Percentiles rank a stretch among this genome's conserved stretches.
phyloP scores from a whole-genome alignment of 176 grass and related monocot species.

The Juncus inflexus region DNA sequence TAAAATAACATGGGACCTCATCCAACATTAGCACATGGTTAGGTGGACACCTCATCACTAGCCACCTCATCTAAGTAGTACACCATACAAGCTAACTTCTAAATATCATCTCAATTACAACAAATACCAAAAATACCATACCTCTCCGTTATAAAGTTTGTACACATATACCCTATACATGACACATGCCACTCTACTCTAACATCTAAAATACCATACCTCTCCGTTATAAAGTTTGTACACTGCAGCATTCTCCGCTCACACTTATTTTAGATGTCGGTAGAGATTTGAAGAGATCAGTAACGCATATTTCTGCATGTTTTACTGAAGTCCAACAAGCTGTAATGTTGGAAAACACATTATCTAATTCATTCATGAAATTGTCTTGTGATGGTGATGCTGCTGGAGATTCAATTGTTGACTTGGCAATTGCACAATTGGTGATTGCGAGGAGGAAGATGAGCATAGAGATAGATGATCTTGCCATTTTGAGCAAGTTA shows the following conservation, averaged over 20 bases:
- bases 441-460: not conserved
- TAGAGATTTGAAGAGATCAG: not conserved
- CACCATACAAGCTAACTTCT: too few species aligned
- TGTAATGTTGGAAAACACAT: not conserved
- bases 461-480: not conserved
- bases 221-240: too few species aligned
- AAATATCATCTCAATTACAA: too few species aligned
- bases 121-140: too few species aligned
- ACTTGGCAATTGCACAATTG: not conserved
- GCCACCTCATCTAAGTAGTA: too few species aligned
- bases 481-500: slow-evolving; percentile 3
- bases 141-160: too few species aligned
- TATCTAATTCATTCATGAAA: not conserved
- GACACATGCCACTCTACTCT: too few species aligned
- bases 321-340: not conserved
- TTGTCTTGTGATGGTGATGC: not conserved
- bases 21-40: too few species aligned
- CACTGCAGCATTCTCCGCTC: not conserved
- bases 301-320: not conserved
- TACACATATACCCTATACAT: too few species aligned
- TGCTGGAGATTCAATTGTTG: not conserved
- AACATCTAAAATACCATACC: too few species aligned
- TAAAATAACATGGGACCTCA: too few species aligned
- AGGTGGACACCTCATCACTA: too few species aligned
- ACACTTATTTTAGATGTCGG: not conserved